Base-by-base conservation (phyloP, 108 stramenopile genomes). In the Parietichytrium sp. region DNA sequence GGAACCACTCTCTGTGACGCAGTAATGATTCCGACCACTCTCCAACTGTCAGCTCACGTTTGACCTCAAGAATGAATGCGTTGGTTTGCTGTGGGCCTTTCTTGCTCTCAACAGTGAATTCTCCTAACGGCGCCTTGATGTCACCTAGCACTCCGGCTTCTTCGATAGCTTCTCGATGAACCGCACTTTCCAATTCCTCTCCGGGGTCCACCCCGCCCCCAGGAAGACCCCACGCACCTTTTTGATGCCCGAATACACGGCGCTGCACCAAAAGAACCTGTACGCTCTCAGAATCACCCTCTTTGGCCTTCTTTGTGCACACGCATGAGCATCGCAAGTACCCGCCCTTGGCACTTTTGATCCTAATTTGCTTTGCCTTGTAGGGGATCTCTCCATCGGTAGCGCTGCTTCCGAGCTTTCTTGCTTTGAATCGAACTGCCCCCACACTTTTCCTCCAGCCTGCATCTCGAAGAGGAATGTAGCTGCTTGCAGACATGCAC, bases 21-120 rank as follows among this genome's bases (percentile, higher is more conserved):
- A 72, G 45, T 6, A 72, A 42, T 6, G 61, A 72, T 27, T 72
- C 61, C 45, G 61, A 8, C 61, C 61, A 72, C 33, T 45, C 38
- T 16, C 61, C 61, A 25, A 45, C 61, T 16, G 16, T n/a, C 16
- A 50, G 49, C 16, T 18, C 16, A 16, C n/a, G 18, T 18, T 16
- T 18, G 49, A 18, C n/a, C 18, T 50, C 18, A 50, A 50, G n/a
- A 50, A 50, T n/a, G 49, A 50, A 50, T 16, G 49, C 49, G 49
- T 16, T 50, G 49, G 49, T 50, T 53, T 53, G 15, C 52, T 0
- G 12, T 38, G 10, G 10, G 6, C 10, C 61, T 72, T 72, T n/a
- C 25, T 72, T 72, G 61, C 61, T 72, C 33, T n/a, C 45, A 25
- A 10, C 45, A n/a, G 61, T 2, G 45, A 72, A 72, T 15, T 38